phyloP scores from a whole-genome alignment of 805 yeast genomes.

The Zygotorulaspora florentina region DNA sequence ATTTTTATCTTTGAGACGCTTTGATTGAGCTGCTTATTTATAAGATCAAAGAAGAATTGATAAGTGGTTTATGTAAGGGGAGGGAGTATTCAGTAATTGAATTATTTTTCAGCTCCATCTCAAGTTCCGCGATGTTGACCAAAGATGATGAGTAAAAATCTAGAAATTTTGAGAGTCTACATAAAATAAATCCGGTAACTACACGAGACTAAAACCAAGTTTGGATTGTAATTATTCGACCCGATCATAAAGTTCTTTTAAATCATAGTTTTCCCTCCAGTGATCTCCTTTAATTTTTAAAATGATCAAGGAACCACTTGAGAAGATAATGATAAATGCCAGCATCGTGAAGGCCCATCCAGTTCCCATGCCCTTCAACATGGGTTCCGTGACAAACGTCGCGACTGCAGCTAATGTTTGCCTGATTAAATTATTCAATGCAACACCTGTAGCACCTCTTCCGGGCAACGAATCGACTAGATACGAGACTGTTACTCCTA shows the following conservation, averaged over 20 bases:
- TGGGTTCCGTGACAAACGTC: conserved; percentile 70
- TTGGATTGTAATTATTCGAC: conserved; percentile 21
- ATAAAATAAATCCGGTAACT: too few relatives aligned
- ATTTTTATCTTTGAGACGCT: too few relatives aligned
- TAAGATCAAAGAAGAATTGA: too few relatives aligned
- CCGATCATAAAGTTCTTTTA: conserved; percentile 51
- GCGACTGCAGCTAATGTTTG: conserved; percentile 72
- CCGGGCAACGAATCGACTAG: conserved; percentile 83
- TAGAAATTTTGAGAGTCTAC: too few relatives aligned
- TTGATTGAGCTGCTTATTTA: too few relatives aligned
- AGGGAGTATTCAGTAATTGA: too few relatives aligned
- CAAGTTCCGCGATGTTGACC: too few relatives aligned
- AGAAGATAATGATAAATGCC: conserved; percentile 50
- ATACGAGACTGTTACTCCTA: conserved; percentile 77
- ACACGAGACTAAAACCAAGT: neutral
- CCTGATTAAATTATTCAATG: conserved; percentile 71
- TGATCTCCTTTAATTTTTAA: conserved; percentile 54
- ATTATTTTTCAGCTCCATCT: too few relatives aligned
- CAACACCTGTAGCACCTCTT: conserved; percentile 84
- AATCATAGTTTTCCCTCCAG: conserved; percentile 60
- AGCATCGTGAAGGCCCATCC: conserved; percentile 69
- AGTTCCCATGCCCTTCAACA: conserved; percentile 59
- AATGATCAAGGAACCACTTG: conserved; percentile 41
- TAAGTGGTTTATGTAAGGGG: too few relatives aligned
- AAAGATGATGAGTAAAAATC: too few relatives aligned